Conservation (phyloP, 768 basidiomycete genomes). For the Lactarius indigo region DNA sequence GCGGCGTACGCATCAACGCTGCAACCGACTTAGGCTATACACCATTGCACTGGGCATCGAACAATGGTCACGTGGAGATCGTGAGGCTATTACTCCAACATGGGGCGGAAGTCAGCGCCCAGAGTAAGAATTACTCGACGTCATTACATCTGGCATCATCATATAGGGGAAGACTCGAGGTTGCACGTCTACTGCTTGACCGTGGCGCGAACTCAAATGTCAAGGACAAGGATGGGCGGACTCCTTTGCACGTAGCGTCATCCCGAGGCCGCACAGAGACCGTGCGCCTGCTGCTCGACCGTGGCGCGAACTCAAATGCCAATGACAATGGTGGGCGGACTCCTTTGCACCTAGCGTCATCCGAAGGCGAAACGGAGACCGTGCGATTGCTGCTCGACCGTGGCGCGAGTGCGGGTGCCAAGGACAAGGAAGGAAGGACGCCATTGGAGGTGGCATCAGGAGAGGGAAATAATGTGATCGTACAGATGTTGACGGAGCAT, state of each 20-base stretch:
- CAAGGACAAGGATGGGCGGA: background rate
- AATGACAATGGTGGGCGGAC: no score
- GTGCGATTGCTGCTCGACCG: no score
- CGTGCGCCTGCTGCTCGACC: background rate
- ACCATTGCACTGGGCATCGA: background rate
- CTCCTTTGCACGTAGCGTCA: background rate
- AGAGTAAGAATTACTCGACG: background rate
- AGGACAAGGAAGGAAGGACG: background rate
- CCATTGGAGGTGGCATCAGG: background rate
- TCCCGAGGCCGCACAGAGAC: accelerated
- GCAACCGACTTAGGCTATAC: background rate
- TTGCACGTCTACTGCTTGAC: background rate
- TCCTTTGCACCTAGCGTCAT: no score
- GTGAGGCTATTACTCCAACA: background rate
- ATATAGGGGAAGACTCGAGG: background rate
- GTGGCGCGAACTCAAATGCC: no score
- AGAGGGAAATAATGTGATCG: no score
- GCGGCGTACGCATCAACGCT: background rate
- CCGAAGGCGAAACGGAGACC: no score
- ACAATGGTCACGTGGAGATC: background rate
- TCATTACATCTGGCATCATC: no score
- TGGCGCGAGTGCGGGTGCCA: no score
- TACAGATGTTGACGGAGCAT: background rate
- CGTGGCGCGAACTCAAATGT: background rate
- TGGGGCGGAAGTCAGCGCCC: background rate